Evolutionary conservation across 2,329 filamentous ascomycete species (phyloP).

Genomic region (Penicillium glabrum): DNA sequence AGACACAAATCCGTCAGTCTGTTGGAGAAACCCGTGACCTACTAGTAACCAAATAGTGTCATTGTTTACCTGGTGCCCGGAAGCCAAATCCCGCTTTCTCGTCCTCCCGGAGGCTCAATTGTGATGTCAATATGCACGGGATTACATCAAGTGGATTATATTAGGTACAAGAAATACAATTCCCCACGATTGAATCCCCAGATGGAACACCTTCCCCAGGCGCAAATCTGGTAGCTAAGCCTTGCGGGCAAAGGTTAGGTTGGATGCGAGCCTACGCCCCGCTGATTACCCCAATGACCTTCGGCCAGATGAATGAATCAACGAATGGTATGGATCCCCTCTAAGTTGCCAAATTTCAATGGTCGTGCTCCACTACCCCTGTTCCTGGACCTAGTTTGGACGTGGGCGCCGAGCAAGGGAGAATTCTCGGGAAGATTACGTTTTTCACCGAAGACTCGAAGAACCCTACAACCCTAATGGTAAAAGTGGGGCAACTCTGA

Average conservation of each 20-base stretch:
- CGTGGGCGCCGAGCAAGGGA: background rate
- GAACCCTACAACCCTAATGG: background rate
- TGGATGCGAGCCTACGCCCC: background rate
- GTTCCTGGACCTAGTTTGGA: background rate
- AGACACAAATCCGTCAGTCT: background rate
- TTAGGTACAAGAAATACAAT: constrained; percentile 1
- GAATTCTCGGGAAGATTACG: constrained; percentile 1
- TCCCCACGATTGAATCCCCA: background rate
- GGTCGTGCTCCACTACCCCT: background rate
- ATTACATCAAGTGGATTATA: background rate
- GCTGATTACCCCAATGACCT: background rate
- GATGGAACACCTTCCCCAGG: background rate
- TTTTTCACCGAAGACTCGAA: background rate
- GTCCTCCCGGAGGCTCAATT: background rate
- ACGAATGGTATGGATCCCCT: background rate
- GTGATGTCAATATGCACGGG: background rate
- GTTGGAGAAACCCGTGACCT: background rate
- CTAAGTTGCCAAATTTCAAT: background rate
- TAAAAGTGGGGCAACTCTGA: constrained; percentile 1
- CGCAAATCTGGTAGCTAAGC: background rate
- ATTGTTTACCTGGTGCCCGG: background rate
- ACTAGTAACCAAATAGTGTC: background rate
- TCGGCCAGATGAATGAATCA: background rate
- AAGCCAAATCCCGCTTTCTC: background rate
- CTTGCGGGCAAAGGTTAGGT: background rate